These are phyloP conservation scores for Rhododendron mucronatum DNA, from an alignment of 148 eudicot species.

Conservation along the genomic window DNA sequence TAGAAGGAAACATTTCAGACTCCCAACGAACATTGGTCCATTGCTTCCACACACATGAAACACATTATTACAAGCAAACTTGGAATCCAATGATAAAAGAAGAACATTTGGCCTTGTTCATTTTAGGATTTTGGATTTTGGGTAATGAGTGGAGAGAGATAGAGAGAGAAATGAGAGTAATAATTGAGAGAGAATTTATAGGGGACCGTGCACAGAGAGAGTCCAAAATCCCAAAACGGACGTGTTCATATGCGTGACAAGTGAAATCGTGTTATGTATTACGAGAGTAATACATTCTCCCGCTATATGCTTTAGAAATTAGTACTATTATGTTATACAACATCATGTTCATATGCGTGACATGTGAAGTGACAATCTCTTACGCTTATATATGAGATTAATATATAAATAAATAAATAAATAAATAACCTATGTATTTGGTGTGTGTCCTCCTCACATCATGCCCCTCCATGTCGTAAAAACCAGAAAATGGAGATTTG, in stretches of 20 bases:
- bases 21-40: background rate
- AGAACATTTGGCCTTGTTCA: no score
- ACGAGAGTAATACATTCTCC: background rate
- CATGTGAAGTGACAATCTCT: background rate
- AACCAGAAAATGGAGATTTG: background rate
- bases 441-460: background rate
- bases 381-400: no score
- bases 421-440: background rate
- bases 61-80: background rate
- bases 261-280: no score
- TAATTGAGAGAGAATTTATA: no score
- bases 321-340: background rate
- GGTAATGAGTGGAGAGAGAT: no score
- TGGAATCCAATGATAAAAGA: background rate
- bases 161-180: no score
- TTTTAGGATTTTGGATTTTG: no score
- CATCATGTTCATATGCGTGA: background rate
- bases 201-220: no score
- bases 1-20: background rate
- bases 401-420: no score
- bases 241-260: no score
- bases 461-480: background rate
- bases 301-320: background rate
- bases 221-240: no score
- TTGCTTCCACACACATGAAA: background rate